Conservation (phyloP, 352 stramenopile genomes). For the Phytophthora capsici region DNA sequence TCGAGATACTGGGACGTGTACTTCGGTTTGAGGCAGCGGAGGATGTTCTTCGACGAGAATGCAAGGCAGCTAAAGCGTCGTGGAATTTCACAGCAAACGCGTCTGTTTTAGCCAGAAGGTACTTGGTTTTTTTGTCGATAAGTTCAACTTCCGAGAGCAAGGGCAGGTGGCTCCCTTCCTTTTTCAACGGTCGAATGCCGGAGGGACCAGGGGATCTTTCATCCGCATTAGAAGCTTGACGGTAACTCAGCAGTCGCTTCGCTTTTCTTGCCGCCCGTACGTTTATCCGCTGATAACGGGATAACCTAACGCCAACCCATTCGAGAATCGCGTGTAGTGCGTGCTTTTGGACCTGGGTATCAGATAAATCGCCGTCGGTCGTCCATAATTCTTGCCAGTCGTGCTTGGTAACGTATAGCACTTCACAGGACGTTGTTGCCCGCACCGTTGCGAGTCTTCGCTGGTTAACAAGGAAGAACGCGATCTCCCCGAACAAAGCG, state of each 20-base stretch:
- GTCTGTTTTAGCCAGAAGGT: slow-evolving; percentile 57
- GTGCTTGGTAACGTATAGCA: slow-evolving; percentile 70
- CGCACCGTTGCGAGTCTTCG: slow-evolving; percentile 66
- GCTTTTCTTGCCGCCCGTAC: slow-evolving; percentile 47
- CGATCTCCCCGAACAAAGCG: slow-evolving; percentile 73
- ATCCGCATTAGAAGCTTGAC: slow-evolving; percentile 3
- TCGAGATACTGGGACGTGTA: slow-evolving; percentile 22
- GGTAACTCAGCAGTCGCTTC: slow-evolving; percentile 32
- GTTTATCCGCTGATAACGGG: slow-evolving; percentile 48
- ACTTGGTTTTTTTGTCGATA: slow-evolving; percentile 68
- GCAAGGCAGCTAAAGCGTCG: slow-evolving; percentile 12
- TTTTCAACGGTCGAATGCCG: slow-evolving; percentile 1
- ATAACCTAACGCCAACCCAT: slow-evolving; percentile 55
- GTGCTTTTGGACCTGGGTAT: slow-evolving; percentile 62
- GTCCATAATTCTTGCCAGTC: slow-evolving; percentile 73
- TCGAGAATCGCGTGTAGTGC: slow-evolving; percentile 63
- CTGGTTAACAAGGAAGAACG: slow-evolving; percentile 68
- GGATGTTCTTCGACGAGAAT: slow-evolving; percentile 4
- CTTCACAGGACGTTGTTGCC: slow-evolving; percentile 65
- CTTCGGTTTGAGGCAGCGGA: slow-evolving; percentile 21
- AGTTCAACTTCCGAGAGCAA: slow-evolving; percentile 44
- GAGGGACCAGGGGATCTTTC: slow-evolving; percentile 2
- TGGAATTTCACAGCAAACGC: slow-evolving; percentile 37
- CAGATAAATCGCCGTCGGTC: slow-evolving; percentile 37
- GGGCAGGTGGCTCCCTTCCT: slow-evolving; percentile 18